Conservation (phyloP, 257 asterid genomes). For the Nicotiana attenuata region DNA sequence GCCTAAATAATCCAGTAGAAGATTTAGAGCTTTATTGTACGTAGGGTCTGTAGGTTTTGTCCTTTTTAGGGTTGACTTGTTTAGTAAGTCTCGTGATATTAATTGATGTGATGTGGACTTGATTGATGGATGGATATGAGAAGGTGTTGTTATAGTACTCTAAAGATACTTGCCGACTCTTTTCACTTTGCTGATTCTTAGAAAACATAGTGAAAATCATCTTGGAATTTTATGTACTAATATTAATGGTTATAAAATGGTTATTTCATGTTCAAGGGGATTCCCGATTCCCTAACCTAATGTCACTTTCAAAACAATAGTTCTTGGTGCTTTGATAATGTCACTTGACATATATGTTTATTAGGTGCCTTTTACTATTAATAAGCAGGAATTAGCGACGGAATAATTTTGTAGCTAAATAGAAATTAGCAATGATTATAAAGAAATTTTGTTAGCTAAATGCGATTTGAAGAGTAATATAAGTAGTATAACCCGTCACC, state of each 20-base stretch:
- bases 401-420: no score
- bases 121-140: not conserved
- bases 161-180: not conserved
- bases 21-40: not conserved
- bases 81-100: not conserved
- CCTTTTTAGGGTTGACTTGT: constrained; percentile 9
- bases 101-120: not conserved
- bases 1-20: no score
- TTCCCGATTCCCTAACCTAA: not conserved
- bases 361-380: not conserved
- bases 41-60: not conserved
- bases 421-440: no score
- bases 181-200: not conserved
- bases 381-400: no score
- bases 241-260: not conserved
- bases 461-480: no score
- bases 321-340: not conserved
- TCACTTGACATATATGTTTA: not conserved
- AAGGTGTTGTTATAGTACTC: not conserved
- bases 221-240: not conserved
- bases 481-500: no score
- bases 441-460: no score
- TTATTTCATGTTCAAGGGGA: not conserved
- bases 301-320: not conserved
- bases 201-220: not conserved